Evolutionary conservation across 2,329 filamentous ascomycete genomes (phyloP).

Genomic region (Coniochaeta sp.): DNA sequence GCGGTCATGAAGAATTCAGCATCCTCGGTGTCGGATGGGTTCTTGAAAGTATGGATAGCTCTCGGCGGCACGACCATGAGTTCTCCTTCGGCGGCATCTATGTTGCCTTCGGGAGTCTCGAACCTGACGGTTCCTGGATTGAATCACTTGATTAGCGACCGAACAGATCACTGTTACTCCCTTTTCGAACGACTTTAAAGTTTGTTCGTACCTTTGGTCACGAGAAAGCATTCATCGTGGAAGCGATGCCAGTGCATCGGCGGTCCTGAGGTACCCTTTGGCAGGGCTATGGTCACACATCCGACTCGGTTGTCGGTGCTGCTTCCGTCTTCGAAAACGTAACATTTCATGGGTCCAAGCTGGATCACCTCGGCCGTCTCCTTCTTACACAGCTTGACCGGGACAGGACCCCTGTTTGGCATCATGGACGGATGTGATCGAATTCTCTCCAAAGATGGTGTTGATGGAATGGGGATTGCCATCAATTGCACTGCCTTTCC

Average conservation of each 20-base stretch:
- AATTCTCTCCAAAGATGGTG: neutral
- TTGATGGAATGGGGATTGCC: neutral
- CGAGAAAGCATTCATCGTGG: constrained; percentile 27
- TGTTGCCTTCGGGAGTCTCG: constrained; percentile 22
- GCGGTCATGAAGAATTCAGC: constrained; percentile 29
- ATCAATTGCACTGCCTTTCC: neutral
- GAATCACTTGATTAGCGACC: neutral
- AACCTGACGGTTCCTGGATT: constrained; percentile 20
- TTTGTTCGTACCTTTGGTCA: constrained; percentile 20
- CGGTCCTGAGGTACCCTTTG: constrained; percentile 22
- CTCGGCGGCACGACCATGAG: constrained; percentile 27
- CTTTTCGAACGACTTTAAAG: neutral
- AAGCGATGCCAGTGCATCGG: constrained; percentile 31
- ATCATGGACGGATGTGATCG: constrained; percentile 11
- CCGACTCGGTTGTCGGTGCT: constrained; percentile 25
- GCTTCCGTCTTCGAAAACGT: constrained; percentile 25
- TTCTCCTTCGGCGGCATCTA: constrained; percentile 21
- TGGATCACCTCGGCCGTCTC: constrained; percentile 21
- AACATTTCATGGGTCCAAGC: constrained; percentile 24
- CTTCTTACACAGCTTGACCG: constrained; percentile 20
- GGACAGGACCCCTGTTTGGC: constrained; percentile 23
- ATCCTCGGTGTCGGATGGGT: constrained; percentile 22
- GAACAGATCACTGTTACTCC: neutral
- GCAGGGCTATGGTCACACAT: constrained; percentile 22
- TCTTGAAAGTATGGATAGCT: constrained; percentile 26